These are phyloP conservation scores for Paspalum notatum DNA, from an alignment of 176 grass and related monocot species.

Conservation along the genomic window DNA sequence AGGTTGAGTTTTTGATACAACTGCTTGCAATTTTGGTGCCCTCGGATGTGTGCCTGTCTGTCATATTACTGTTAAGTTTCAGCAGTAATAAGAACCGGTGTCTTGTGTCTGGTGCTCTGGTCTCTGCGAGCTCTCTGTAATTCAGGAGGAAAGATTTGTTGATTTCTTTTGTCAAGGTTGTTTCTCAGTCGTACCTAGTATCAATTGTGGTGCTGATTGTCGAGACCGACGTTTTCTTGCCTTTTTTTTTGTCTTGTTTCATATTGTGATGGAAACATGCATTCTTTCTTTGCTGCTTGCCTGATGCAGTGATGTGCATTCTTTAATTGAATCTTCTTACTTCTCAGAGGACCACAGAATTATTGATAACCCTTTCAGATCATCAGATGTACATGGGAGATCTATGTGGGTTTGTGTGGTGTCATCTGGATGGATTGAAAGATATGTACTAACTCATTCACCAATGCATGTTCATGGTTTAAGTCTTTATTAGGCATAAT, in stretches of 20 bases:
- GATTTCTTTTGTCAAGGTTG: conserved; percentile 22
- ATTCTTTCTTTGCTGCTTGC: neutral
- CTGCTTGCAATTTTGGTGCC: conserved; percentile 55
- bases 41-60: conserved; percentile 16
- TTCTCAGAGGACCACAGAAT: conserved; percentile 11
- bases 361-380: conserved; percentile 23
- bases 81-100: conserved; percentile 45
- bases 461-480: neutral
- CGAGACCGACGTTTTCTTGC: neutral
- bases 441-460: too few species aligned
- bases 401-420: conserved; percentile 28
- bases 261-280: neutral
- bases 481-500: neutral
- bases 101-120: neutral
- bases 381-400: neutral
- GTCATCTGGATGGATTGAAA: conserved; percentile 39
- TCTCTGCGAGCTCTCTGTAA: conserved; percentile 40
- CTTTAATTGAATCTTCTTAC: conserved; percentile 5
- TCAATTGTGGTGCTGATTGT: conserved; percentile 16
- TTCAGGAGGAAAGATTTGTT: conserved; percentile 27
- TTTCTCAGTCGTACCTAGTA: conserved; percentile 18
- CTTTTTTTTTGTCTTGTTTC: neutral
- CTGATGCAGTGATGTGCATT: conserved; percentile 8
- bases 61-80: conserved; percentile 29
- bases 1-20: conserved; percentile 34